Percentiles rank a stretch among this genome's conserved stretches.
These are phyloP conservation scores for Delitschia confertaspora DNA, from an alignment of 495 filamentous ascomycete species.

Conservation along the genomic window DNA sequence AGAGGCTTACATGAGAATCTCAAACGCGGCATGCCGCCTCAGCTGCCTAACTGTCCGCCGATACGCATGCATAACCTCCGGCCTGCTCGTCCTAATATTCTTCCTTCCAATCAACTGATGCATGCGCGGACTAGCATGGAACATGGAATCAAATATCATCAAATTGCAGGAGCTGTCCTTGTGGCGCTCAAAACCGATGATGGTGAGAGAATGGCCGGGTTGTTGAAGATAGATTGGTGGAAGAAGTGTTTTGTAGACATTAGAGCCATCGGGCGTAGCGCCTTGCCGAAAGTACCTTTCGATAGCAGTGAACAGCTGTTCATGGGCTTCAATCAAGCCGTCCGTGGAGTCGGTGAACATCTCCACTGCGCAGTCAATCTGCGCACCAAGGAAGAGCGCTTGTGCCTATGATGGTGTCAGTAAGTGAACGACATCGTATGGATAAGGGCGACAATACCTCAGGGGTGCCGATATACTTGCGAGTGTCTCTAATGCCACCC, in stretches of 20 bases:
- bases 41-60: constrained; percentile 18
- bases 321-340: constrained; percentile 39
- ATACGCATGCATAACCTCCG: constrained; percentile 25
- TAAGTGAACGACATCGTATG: not conserved
- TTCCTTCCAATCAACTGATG: constrained; percentile 43
- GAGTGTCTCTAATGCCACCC: constrained; percentile 75
- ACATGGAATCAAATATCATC: constrained; percentile 85
- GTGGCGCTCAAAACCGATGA: constrained; percentile 72
- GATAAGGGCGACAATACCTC: constrained; percentile 50
- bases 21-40: constrained; percentile 23
- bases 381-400: constrained; percentile 62
- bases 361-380: constrained; percentile 49
- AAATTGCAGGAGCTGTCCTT: constrained; percentile 58
- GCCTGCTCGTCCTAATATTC: constrained; percentile 19
- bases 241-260: constrained; percentile 56
- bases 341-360: constrained; percentile 37
- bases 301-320: constrained; percentile 54
- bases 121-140: constrained; percentile 58
- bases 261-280: constrained; percentile 29
- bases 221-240: constrained; percentile 92
- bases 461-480: constrained; percentile 93
- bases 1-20: constrained; percentile 25
- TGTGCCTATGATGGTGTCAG: constrained; percentile 51
- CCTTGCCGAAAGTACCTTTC: constrained; percentile 63
- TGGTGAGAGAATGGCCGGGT: constrained; percentile 82